phyloP scores from a whole-genome alignment of 768 basidiomycete species.

The Nidularia sp. region DNA sequence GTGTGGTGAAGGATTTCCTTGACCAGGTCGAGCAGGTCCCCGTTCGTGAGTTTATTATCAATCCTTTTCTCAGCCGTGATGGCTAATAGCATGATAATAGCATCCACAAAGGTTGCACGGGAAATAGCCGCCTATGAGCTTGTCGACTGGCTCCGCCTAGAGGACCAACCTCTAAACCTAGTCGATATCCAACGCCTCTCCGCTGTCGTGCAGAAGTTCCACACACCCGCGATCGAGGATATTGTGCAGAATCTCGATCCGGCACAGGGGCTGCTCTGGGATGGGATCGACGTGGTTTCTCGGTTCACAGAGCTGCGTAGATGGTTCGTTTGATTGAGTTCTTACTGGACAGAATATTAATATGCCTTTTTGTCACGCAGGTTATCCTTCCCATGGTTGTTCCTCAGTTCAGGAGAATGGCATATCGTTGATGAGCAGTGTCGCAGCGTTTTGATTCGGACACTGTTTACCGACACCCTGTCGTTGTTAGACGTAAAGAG shows the following conservation, averaged over 20 bases:
- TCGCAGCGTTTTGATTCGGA: slow-evolving; percentile 29
- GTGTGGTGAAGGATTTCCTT: slow-evolving; percentile 41
- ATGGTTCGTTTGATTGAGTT: slow-evolving; percentile 19
- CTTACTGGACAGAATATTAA: slow-evolving; percentile 2
- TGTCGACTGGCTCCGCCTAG: slow-evolving; percentile 60
- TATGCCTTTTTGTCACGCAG: slow-evolving; percentile 11
- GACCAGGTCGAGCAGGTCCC: slow-evolving; percentile 33
- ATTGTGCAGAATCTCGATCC: slow-evolving; percentile 44
- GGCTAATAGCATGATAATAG: not conserved
- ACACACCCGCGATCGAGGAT: slow-evolving; percentile 35
- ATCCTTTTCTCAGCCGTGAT: not conserved
- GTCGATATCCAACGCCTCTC: slow-evolving; percentile 38
- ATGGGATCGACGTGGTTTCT: slow-evolving; percentile 20
- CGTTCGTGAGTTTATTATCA: slow-evolving; percentile 36
- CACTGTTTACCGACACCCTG: slow-evolving; percentile 19
- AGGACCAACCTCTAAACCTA: slow-evolving; percentile 24
- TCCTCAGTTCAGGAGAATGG: slow-evolving; percentile 24
- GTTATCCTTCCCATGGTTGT: slow-evolving; percentile 41
- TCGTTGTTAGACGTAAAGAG: slow-evolving; percentile 20
- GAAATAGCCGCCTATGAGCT: slow-evolving; percentile 46
- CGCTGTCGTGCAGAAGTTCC: slow-evolving; percentile 30
- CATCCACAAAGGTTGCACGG: no score
- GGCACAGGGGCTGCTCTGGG: slow-evolving; percentile 36
- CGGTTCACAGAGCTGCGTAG: slow-evolving; percentile 13
- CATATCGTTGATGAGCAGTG: slow-evolving; percentile 20